Evolutionary conservation across 306 rosid species (phyloP), one percentile per base, ranked within the genome.

Genomic region (Purshia tridentata): DNA sequence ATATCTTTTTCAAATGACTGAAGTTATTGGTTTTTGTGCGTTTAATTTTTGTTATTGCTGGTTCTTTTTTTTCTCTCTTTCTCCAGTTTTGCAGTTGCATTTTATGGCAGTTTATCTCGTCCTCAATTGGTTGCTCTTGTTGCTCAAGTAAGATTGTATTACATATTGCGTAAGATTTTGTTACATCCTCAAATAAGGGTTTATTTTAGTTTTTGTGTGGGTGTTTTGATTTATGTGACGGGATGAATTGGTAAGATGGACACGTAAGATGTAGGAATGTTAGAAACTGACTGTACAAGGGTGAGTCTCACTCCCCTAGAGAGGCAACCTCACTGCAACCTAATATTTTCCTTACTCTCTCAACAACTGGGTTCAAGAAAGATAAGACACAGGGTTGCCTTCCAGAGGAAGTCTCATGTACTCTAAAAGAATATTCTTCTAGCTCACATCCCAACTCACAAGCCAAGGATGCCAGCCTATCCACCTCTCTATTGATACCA

Each of bases 121-220:
- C 91, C 98, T 70, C 98, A 85, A 63, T 78, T 93, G 83, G 98
- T 93, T 82, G 98, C 97, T 67, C 97, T 93, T 70, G 78, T 89
- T 78, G 97, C 98, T 3, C 98, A 93, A 89, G 98, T 93, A 91
- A 75, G 84, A 44, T 72, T 61, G 74, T 76, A 42, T 72, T 40
- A n/a, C n/a, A 60, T 77, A 9, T 79, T 80, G 65, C 65, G 50
- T 69, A 45, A 9, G 46, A 49, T 15, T 16, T 67, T 16, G 37
- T 29, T 66, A 5, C 9, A 14, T 68, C 20, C 60, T 49, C 46
- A 23, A 4, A 23, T 16, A 23, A 29, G 35, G 35, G 2, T 29
- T 29, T 29, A 29, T 29, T 29, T 29, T 29, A 29, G 1, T 11
- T 67, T 49, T 58, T 35, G 15, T 49, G 41, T 29, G n/a, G 47